Base-by-base conservation (phyloP, 1,139 yeast species). In the Scheffersomyces insectosa region DNA sequence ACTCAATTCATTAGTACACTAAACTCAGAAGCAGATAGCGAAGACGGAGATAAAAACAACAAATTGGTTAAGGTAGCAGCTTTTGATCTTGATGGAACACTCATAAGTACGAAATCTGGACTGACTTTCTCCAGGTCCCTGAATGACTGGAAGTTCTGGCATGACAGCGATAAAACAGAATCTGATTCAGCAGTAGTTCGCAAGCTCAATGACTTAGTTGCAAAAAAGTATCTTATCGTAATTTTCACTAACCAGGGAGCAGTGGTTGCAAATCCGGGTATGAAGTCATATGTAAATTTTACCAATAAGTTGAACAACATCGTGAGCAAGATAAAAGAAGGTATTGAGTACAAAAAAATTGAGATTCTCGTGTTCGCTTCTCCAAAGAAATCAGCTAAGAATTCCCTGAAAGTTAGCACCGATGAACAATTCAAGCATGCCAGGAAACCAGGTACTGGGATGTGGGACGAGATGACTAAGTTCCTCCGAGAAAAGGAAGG, bases 211-310 rank as follows among this genome's bases (percentile, higher is more conserved):
- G 44, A 57, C 16, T 47, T 64, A 9, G 41, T 55, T 2, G 50
- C 57, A 1, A 51, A 62, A 5, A 59, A 61, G 4, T 70, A 68
- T 48, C 32, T 74, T 1, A 60, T 89, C 4, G 93, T 83, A 11
- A 77, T 93, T 2, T 88, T 93, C 59, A 81, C 97, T 3, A 93
- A 93, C 58, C 99, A 93, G 59, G 96, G 91, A n/a, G 81, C 78
- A 0, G 77, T 82, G 3, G 61, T 72, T 2, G 75, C 73, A 7
- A 57, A 57, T 2, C 50, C 49, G 9, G 62, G 66, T 11, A 71
- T 81, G 3, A 85, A 84, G 55, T 77, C 88, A 12, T 81, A 72
- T 47, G 42, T 45, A 3, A 77, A 79, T 42, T 75, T 84, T 46
- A 62, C 64, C 3, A 60, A 57, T 4, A 77, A 81, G 45, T 55